Conservation (phyloP, 2,329 filamentous ascomycete species). For the Dactylonectria estremocensis region DNA sequence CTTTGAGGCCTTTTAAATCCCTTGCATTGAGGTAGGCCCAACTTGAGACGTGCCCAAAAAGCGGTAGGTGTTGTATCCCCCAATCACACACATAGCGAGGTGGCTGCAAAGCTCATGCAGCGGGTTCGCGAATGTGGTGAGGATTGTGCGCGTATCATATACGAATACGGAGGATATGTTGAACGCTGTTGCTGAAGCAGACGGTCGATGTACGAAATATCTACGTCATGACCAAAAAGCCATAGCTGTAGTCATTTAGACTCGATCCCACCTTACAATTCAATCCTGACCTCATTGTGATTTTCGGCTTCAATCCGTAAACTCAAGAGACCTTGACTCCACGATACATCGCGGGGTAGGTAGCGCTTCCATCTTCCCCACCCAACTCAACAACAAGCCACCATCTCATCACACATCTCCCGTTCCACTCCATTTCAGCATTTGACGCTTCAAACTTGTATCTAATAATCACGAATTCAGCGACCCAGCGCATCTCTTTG, state of each 20-base stretch:
- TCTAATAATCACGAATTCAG: neutral
- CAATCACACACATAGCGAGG: neutral
- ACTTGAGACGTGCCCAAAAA: neutral
- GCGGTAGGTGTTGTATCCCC: neutral
- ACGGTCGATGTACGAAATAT: too few relatives aligned
- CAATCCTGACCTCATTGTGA: too few relatives aligned
- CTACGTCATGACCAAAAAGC: too few relatives aligned
- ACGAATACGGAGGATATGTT: too few relatives aligned
- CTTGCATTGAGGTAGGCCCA: neutral
- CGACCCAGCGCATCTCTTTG: neutral
- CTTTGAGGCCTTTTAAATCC: neutral
- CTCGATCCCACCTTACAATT: too few relatives aligned
- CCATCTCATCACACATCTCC: neutral
- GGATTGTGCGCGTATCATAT: too few relatives aligned
- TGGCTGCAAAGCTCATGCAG: neutral
- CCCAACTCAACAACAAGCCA: conserved; percentile 7
- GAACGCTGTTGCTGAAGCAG: too few relatives aligned
- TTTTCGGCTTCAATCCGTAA: too few relatives aligned
- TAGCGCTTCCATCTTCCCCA: neutral
- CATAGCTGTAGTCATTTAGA: too few relatives aligned
- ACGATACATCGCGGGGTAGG: conserved; percentile 14
- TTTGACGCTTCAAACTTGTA: neutral
- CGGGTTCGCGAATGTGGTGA: too few relatives aligned
- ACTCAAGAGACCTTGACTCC: too few relatives aligned
- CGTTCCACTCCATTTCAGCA: neutral